Evolutionary conservation across 306 rosid genomes (phyloP).

Genomic region (Senna siamea): DNA sequence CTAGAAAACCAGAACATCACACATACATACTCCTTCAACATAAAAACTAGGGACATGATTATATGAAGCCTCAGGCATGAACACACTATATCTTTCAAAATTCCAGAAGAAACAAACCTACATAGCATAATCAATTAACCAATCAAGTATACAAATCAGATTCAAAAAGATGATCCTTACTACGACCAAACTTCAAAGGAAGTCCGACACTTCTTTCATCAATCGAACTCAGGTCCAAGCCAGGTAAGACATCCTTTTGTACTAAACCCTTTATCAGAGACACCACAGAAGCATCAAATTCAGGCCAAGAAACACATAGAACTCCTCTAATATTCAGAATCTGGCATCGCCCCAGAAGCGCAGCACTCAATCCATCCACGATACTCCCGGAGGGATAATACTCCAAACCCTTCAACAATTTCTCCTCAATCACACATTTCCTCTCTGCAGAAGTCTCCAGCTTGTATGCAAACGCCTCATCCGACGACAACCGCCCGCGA

Average conservation of each 20-base stretch:
- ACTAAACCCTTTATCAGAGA: slow-evolving; percentile 54
- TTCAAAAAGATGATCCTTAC: slow-evolving; percentile 55
- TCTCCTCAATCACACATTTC: slow-evolving; percentile 34
- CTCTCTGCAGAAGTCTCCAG: slow-evolving; percentile 68
- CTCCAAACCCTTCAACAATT: slow-evolving; percentile 46
- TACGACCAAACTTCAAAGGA: slow-evolving; percentile 39
- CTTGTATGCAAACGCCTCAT: slow-evolving; percentile 64
- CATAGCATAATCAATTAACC: background rate
- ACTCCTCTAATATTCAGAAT: slow-evolving; percentile 58
- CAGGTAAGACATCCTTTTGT: slow-evolving; percentile 44
- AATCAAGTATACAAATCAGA: slow-evolving; percentile 70
- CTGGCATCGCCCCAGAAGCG: slow-evolving; percentile 71
- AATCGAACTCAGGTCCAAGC: slow-evolving; percentile 40
- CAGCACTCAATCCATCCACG: slow-evolving; percentile 78
- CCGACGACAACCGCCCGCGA: slow-evolving; percentile 65
- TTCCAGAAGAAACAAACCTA: background rate
- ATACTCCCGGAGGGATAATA: slow-evolving; percentile 87
- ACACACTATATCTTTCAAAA: background rate
- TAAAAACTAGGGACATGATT: background rate
- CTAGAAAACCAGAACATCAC: background rate
- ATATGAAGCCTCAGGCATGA: background rate
- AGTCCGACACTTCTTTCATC: slow-evolving; percentile 34
- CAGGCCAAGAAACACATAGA: slow-evolving; percentile 81
- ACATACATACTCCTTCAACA: background rate
- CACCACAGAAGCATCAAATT: slow-evolving; percentile 55